Base-by-base conservation (phyloP, 805 yeast species). In the Starmerella cellae region DNA sequence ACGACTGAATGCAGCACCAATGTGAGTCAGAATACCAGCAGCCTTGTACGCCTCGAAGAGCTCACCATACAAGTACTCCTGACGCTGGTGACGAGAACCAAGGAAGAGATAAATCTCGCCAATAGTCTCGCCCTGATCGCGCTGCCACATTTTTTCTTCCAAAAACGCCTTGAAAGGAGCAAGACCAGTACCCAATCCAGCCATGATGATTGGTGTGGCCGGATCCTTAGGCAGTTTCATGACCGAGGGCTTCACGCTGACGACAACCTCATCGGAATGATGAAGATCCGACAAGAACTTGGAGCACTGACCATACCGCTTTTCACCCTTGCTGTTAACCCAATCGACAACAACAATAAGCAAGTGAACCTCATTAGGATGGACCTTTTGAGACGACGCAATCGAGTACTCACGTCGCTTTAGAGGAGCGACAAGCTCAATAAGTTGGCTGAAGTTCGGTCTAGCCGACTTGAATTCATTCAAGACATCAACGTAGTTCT, bases 161-260 rank as follows among this genome's bases (percentile, higher is more conserved):
- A 88, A 74, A 58, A 88, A 85, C 0, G 97, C 97, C 70, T 88
- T 88, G 78, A 88, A 88, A 39, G 97, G 97, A 23, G 97, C 97
- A 56, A 88, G 73, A 52, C 97, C 97, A 41, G 97, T 88, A 65
- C 97, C 97, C 53, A 88, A 71, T 55, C 97, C 97, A 54, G 94
- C 79, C 97, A 88, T 88, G 50, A 88, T 78, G 54, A 88, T 79
- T 19, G 97, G 96, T 60, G 83, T 88, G 37, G 77, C 75, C 9
- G 95, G 73, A 49, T 75, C 69, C 55, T 87, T 81, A 47, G 97
- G 97, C 49, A 88, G 69, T 65, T 87, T 88, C 96, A 88, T 87
- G 36, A 88, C 95, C 9, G 95, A 84, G 24, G 96, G 95, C 66
- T 88, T 88, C 44, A 88, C 96, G 48, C 91, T 77, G 23, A 88